A percentile compares a stretch with the other conserved stretches of the same genome.
phyloP scores from a whole-genome alignment of 352 stramenopile species.

The Aphanomyces invadans region DNA sequence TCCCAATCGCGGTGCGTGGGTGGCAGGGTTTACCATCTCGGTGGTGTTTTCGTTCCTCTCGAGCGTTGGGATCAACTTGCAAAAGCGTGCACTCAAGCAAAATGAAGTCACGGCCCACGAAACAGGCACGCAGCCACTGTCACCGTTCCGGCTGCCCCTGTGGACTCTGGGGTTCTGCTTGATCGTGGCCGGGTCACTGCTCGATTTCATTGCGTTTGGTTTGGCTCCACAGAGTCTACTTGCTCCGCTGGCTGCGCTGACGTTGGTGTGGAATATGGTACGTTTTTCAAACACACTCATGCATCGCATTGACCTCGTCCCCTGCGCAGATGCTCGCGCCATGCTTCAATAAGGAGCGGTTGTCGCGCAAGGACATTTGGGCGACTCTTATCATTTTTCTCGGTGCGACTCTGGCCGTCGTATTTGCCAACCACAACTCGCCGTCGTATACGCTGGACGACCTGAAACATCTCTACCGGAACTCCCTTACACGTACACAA shows the following conservation, averaged over 20 bases:
- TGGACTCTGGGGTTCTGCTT: slow-evolving; percentile 81
- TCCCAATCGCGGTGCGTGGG: slow-evolving; percentile 52
- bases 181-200: slow-evolving; percentile 67
- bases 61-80: slow-evolving; percentile 76
- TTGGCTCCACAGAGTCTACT: slow-evolving; percentile 83
- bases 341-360: slow-evolving; percentile 83
- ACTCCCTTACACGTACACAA: slow-evolving; percentile 38
- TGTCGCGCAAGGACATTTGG: slow-evolving; percentile 66
- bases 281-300: neutral
- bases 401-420: slow-evolving; percentile 70
- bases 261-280: slow-evolving; percentile 89
- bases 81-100: slow-evolving; percentile 80
- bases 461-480: slow-evolving; percentile 68
- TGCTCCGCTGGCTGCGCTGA: slow-evolving; percentile 80
- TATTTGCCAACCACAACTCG: slow-evolving; percentile 78
- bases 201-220: slow-evolving; percentile 89
- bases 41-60: slow-evolving; percentile 78
- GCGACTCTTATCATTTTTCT: slow-evolving; percentile 80
- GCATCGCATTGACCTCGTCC: neutral
- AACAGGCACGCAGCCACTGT: slow-evolving; percentile 37
- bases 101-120: slow-evolving; percentile 58
- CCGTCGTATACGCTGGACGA: slow-evolving; percentile 74
- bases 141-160: slow-evolving; percentile 67
- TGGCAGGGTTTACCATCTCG: slow-evolving; percentile 72
- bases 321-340: slow-evolving; percentile 55